Evolutionary conservation across 2,329 filamentous ascomycete species (phyloP).

Genomic region (Fusarium veterinarium): DNA sequence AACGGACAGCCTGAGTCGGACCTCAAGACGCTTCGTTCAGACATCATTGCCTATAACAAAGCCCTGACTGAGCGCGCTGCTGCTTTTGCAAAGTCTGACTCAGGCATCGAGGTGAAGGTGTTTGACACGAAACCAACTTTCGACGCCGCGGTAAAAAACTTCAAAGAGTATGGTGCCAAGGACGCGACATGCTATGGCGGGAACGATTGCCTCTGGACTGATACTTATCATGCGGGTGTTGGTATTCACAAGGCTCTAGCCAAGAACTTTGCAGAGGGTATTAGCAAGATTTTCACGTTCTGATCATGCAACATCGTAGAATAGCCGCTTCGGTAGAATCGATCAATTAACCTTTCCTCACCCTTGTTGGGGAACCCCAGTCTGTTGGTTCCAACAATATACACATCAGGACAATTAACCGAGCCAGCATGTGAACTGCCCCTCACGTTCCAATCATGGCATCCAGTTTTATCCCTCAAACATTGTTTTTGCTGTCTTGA

Average conservation of each 20-base stretch:
- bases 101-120: background rate
- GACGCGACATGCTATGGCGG: constrained; percentile 16
- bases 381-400: background rate
- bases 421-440: background rate
- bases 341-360: background rate
- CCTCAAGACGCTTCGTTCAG: constrained; percentile 5
- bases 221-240: constrained; percentile 20
- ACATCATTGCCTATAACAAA: constrained; percentile 13
- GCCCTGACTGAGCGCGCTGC: constrained; percentile 2
- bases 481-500: background rate
- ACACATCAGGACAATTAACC: background rate
- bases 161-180: constrained; percentile 16
- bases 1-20: constrained; percentile 4
- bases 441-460: background rate
- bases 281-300: background rate
- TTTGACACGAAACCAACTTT: constrained; percentile 25
- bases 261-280: constrained; percentile 1
- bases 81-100: background rate
- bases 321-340: background rate
- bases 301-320: background rate
- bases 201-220: constrained; percentile 21
- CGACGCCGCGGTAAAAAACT: background rate
- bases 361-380: background rate
- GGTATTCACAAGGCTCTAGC: constrained; percentile 25
- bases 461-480: background rate